phyloP scores from a whole-genome alignment of 2,329 filamentous ascomycete species.

The Pezizomycotina sp. region DNA sequence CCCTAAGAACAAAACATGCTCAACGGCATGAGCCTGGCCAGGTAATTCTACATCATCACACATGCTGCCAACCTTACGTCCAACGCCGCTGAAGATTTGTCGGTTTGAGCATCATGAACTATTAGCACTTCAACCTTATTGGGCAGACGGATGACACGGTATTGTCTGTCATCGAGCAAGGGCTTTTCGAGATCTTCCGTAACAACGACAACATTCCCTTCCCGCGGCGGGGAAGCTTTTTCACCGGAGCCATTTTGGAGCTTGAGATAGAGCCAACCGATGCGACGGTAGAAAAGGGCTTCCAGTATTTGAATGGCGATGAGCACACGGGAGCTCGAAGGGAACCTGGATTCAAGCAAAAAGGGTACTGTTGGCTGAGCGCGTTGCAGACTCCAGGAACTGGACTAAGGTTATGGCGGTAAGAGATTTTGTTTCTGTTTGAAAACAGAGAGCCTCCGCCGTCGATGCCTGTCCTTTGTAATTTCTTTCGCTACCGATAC shows the following conservation, averaged over 20 bases:
- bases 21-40: conserved; percentile 67
- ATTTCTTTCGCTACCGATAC: too few species aligned
- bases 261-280: too few species aligned
- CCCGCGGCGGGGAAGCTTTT: not conserved
- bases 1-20: conserved; percentile 96
- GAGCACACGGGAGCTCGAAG: too few species aligned
- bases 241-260: not conserved
- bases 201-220: conserved; percentile 36
- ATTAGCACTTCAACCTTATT: conserved; percentile 84
- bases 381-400: too few species aligned
- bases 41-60: conserved; percentile 77
- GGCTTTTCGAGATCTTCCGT: conserved; percentile 67
- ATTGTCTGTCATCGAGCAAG: conserved; percentile 67
- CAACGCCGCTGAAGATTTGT: conserved; percentile 89
- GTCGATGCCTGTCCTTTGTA: too few species aligned
- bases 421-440: too few species aligned
- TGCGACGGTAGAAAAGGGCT: too few species aligned
- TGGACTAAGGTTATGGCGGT: too few species aligned
- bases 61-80: conserved; percentile 96
- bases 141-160: conserved; percentile 66
- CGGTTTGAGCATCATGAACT: conserved; percentile 84
- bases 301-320: too few species aligned
- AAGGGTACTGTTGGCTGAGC: too few species aligned
- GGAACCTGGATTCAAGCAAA: too few species aligned
- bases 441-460: too few species aligned